Base-by-base conservation (phyloP, 192 early-diverging fungal genomes). In the Backusella sp. region DNA sequence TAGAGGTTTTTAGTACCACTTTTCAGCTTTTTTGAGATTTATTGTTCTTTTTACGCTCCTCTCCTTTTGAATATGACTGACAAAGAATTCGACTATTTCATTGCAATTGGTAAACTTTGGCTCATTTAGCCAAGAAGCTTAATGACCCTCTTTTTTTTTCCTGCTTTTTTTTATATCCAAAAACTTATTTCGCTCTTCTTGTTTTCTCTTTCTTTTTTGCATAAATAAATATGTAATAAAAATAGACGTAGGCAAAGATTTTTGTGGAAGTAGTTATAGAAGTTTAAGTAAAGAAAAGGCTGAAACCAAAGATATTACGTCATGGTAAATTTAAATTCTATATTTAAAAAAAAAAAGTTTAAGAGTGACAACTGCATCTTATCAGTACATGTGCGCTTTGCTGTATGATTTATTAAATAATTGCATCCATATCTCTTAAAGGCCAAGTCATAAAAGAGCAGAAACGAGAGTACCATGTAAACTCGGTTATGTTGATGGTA, bases 271-370 rank as follows among this genome's bases (percentile, higher is more conserved):
- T 62, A 62, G 56, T 62, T 62, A 62, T 62, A 26, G 23, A 12
- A 14, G 26, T 62, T 62, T 62, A 62, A 62, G 23, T 62, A 62
- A 62, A 62, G 23, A 62, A 62, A 62, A 62, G 23, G 56, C 56
- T 62, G 56, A 62, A 62, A 23, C 8, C 23, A 62, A 62, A 62
- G 56, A 62, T 14, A 62, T 62, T 62, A 62, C 21, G 26, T 62
- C 56, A 62, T 62, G 56, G 56, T 62, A 62, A 62, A 21, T 62
- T 62, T 28, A 28, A 28, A 12, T 62, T 49, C 42, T 17, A 39
- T 39, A 19, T 23, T 21, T 26, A 26, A 26, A 56, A 9, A 9
- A 56, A 56, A 56, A n/a, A 56, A 56, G 53, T 28, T 28, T 62
- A 62, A 14, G 28, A 62, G 26, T 28, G 56, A 62, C 9, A 5